Base-by-base conservation (phyloP, 1,284 basidiomycete genomes). In the Erythrobasidium hasegawianum region DNA sequence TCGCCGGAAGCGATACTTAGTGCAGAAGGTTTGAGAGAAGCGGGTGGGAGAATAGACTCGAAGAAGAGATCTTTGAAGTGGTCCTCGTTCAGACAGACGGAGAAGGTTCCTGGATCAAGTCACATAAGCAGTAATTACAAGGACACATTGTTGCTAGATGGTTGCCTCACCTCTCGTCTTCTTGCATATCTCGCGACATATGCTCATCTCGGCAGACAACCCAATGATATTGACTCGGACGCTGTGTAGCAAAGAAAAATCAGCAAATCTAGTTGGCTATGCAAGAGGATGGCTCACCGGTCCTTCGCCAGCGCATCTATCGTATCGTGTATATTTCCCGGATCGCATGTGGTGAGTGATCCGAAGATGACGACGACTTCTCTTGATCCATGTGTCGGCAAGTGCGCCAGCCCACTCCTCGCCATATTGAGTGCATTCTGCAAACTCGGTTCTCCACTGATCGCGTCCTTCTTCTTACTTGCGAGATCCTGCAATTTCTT, bases 361-460 rank as follows among this genome's bases (percentile, higher is more conserved):
- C 94, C 94, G 73, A 94, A 97, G 33, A 98, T 84, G 67, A 96
- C 85, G 53, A 97, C 80, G 49, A 96, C 89, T 79, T 99, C 95
- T 52, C 94, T 86, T 0, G 94, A 96, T 9, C 94, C 96, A 69
- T 96, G 91, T 0, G 89, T 88, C 0, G 95, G 95, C 16, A 99
- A 83, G 75, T 99, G 96, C 70, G 84, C 86, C 88, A 96, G 91
- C 71, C 86, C 90, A 68, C 87, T 87, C 64, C 86, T 84, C 1
- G 92, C 96, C 89, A 98, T 95, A 70, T 95, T 90, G 18, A 98
- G 85, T 0, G 94, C 88, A 75, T 99, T 99, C 78, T 99, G 96
- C 57, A 98, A 78, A 77, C 89, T 92, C 0, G 96, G 95, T 73
- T 97, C 95, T 0, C 95, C 95, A 2, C 83, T 81, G 0, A 95